Evolutionary conservation across 1,284 basidiomycete species (phyloP), one percentile per base, ranked within the genome.

Genomic region (Termitomyces sp.): DNA sequence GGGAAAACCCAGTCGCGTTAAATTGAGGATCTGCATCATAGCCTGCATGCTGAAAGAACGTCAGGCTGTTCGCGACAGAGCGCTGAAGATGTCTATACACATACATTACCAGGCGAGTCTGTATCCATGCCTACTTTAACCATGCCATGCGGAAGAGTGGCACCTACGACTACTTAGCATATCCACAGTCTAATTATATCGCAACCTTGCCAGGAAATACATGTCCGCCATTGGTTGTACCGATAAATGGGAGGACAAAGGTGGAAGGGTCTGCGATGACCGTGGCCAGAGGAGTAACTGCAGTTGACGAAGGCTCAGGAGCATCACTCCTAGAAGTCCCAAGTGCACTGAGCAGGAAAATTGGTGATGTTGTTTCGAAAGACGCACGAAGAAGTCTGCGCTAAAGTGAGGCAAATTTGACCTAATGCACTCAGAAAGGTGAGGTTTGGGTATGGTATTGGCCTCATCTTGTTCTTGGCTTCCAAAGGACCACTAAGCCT

Each of bases 121-220:
- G 82, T 84, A 62, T 85, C 83, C 76, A 83, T 79, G 3, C 81
- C 83, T 2, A 71, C 76, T 66, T 84, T 84, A 19, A 79, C 74
- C 80, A 84, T 82, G 18, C 83, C 83, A 66, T 83, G 82, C 3
- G 83, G 83, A n/a, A 83, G 62, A 0, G 80, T 83, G 3, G 80
- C 81, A 41, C 82, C 80, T 81, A 46, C 6, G 33, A 16, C 11
- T 24, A 13, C 21, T 34, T 31, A 21, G 21, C 16, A 34, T 43
- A 43, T 16, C 45, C 8, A 47, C 41, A 50, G 30, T 24, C 45
- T 39, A 19, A 28, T 13, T 45, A 57, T 11, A 39, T 8, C 24
- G 14, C 6, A 37, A 31, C 53, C 66, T 28, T 50, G 79, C 81
- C 82, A 42, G 83, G 80, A 60, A 84, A 84, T 11, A 79, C 77